Percentiles rank a stretch among this genome's conserved stretches.
Conservation (phyloP, 2,329 filamentous ascomycete genomes). For the Pseudogymnoascus sp. region DNA sequence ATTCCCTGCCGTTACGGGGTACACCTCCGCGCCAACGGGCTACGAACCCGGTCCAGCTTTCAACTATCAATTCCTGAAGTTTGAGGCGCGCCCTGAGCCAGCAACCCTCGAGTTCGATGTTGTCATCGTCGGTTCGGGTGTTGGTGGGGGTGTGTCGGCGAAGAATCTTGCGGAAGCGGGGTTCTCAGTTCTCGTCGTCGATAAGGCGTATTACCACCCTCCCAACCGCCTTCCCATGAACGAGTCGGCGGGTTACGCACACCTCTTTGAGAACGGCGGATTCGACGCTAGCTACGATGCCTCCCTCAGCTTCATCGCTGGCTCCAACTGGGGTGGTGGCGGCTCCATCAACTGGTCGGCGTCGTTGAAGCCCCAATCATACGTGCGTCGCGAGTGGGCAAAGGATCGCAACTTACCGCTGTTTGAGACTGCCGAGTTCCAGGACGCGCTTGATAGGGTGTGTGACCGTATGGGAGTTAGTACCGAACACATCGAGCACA, state of each 20-base stretch:
- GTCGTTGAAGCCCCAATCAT: conserved; percentile 57
- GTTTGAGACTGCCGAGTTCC: conserved; percentile 66
- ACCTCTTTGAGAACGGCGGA: conserved; percentile 64
- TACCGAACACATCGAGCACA: conserved; percentile 59
- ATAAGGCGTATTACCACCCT: conserved; percentile 72
- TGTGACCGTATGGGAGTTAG: conserved; percentile 71
- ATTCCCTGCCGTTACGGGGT: conserved; percentile 48
- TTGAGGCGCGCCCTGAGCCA: conserved; percentile 27
- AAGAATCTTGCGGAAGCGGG: conserved; percentile 74
- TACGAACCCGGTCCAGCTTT: conserved; percentile 30
- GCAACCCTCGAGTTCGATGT: conserved; percentile 69
- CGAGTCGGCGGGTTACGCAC: conserved; percentile 47
- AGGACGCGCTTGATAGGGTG: conserved; percentile 68
- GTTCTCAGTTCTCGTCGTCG: conserved; percentile 67
- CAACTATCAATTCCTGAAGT: conserved; percentile 27
- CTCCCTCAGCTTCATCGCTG: conserved; percentile 54
- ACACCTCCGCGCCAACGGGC: conserved; percentile 43
- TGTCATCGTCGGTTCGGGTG: conserved; percentile 79
- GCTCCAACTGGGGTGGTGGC: conserved; percentile 73
- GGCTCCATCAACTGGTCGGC: conserved; percentile 83
- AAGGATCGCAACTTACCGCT: conserved; percentile 55
- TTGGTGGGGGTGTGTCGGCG: conserved; percentile 73
- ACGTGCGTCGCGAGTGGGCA: conserved; percentile 76
- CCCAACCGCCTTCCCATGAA: conserved; percentile 67
- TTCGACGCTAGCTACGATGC: conserved; percentile 48